A percentile compares a stretch with the other conserved stretches of the same genome.
Evolutionary conservation across 225 moss, liverwort and hornwort species (phyloP).

Genomic region (Straminergon stramineum): DNA sequence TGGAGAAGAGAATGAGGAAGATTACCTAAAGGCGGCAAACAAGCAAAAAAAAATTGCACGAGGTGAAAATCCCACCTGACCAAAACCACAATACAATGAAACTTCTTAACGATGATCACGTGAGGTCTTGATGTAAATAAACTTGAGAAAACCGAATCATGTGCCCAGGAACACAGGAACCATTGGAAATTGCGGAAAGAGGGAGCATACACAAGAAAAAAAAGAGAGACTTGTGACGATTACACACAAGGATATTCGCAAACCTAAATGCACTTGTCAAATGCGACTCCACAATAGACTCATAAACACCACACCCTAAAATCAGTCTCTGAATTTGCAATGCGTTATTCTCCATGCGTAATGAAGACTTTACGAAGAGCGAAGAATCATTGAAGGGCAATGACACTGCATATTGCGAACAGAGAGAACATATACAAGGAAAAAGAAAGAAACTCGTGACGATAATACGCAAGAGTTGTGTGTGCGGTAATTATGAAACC

Average conservation of each 20-base stretch:
- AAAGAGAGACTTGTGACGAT: not conserved
- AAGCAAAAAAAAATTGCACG: conserved; percentile 79
- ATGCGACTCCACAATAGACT: not conserved
- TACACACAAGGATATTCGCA: not conserved
- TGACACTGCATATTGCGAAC: not conserved
- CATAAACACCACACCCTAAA: not conserved
- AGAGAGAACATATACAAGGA: not conserved
- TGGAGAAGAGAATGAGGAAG: not conserved
- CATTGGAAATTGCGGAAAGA: not conserved
- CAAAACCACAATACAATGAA: conserved; percentile 32
- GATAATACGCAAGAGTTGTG: not conserved
- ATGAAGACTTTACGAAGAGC: not conserved
- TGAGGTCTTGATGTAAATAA: not conserved
- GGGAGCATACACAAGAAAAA: not conserved
- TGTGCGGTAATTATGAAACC: not conserved
- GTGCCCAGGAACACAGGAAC: not conserved
- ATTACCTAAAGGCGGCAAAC: conserved; percentile 67
- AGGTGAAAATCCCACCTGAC: conserved; percentile 79
- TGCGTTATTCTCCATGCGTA: not conserved
- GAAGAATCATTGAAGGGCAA: not conserved
- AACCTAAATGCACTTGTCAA: not conserved
- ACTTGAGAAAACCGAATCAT: not conserved
- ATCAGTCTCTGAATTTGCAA: not conserved
- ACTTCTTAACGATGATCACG: conserved; percentile 18
- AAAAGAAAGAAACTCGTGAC: not conserved